phyloP scores from a whole-genome alignment of 164 flowering plant genomes.

The Vitis labrusca region DNA sequence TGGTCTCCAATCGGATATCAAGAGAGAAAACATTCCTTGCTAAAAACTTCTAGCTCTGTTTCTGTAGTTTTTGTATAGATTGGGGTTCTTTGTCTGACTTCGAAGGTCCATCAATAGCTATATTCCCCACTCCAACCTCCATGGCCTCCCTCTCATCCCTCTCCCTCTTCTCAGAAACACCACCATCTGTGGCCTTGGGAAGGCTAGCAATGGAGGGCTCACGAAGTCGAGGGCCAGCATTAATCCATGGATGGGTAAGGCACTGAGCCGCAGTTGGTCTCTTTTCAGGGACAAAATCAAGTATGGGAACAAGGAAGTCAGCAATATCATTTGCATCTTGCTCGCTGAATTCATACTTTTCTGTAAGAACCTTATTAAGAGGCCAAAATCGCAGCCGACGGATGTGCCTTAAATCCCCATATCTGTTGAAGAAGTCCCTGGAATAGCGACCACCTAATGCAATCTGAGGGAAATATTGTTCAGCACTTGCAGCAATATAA shows the following conservation, averaged over 20 bases:
- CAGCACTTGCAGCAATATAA: not conserved
- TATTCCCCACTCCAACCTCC: slow-evolving; percentile 73
- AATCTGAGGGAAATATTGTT: slow-evolving; percentile 36
- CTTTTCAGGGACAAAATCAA: slow-evolving; percentile 87
- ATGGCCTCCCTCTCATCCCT: slow-evolving; percentile 77
- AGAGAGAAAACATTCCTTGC: not conserved
- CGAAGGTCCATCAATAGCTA: slow-evolving; percentile 55
- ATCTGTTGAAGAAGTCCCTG: slow-evolving; percentile 76
- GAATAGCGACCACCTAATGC: slow-evolving; percentile 88
- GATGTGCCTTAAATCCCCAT: slow-evolving; percentile 84
- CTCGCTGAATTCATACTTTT: slow-evolving; percentile 77
- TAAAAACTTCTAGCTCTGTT: not conserved
- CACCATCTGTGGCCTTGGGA: slow-evolving; percentile 20
- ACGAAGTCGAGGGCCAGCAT: slow-evolving; percentile 40
- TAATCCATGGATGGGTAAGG: slow-evolving; percentile 77
- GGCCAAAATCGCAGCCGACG: slow-evolving; percentile 86
- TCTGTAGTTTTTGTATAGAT: slow-evolving; percentile 13
- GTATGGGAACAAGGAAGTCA: slow-evolving; percentile 74
- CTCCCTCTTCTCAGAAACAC: slow-evolving; percentile 29
- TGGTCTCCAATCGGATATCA: not conserved
- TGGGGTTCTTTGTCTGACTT: slow-evolving; percentile 33
- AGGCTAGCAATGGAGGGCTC: slow-evolving; percentile 34
- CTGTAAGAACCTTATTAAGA: slow-evolving; percentile 67
- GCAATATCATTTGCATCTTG: slow-evolving; percentile 83
- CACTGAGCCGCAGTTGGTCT: slow-evolving; percentile 80